phyloP scores from a whole-genome alignment of 306 rosid species.

The Sphenostylis stenocarpa region DNA sequence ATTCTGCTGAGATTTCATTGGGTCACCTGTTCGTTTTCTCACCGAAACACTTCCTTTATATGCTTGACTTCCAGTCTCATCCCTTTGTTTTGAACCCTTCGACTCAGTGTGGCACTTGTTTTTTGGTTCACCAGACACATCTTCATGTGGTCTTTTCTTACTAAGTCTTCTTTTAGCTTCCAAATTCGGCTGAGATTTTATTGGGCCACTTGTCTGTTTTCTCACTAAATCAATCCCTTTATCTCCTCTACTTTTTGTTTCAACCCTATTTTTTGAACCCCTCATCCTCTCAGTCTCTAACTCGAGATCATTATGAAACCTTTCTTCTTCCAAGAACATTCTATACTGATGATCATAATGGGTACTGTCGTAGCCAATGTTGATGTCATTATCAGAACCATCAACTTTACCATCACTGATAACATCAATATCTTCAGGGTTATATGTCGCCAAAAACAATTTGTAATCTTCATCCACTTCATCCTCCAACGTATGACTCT shows the following conservation, averaged over 20 bases:
- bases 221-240: background rate
- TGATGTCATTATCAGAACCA: background rate
- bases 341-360: constrained; percentile 38
- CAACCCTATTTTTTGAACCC: background rate
- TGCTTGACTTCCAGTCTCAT: background rate
- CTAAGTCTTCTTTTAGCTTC: background rate
- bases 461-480: constrained; percentile 24
- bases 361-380: background rate
- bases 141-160: background rate
- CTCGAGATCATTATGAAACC: background rate
- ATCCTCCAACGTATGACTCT: background rate
- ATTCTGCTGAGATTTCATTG: background rate
- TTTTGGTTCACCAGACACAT: background rate
- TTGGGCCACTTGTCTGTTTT: background rate
- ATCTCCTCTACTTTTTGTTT: background rate
- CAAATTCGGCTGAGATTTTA: background rate
- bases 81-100: background rate
- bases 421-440: constrained; percentile 3
- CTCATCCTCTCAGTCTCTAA: background rate
- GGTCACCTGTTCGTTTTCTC: background rate
- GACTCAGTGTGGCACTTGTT: background rate
- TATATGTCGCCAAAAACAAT: background rate
- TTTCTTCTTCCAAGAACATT: constrained; percentile 29
- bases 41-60: background rate
- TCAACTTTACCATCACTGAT: background rate